These are phyloP conservation scores for Clonostachys byssicola DNA, from an alignment of 2,329 filamentous ascomycete species.

Conservation along the genomic window DNA sequence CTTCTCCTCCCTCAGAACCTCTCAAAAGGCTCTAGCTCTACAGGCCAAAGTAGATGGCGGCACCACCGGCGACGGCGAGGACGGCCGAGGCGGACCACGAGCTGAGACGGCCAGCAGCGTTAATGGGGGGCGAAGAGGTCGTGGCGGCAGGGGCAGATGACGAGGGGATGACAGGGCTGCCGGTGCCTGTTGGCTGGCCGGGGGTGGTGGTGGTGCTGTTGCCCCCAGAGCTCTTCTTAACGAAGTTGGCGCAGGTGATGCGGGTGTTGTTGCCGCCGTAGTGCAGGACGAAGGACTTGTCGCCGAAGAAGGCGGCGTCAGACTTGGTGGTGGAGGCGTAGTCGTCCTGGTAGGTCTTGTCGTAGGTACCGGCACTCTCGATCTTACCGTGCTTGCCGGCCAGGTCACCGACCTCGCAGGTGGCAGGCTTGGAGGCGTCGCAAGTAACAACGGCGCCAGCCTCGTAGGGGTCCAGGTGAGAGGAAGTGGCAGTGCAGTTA, in stretches of 20 bases:
- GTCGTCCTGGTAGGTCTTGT: slow-evolving; percentile 46
- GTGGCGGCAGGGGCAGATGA: neutral
- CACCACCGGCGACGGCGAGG: slow-evolving; percentile 1
- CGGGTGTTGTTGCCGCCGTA: slow-evolving; percentile 55
- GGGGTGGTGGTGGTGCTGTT: neutral
- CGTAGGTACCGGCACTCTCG: slow-evolving; percentile 38
- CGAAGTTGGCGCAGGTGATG: slow-evolving; percentile 62
- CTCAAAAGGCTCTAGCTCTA: slow-evolving; percentile 1
- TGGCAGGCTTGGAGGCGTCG: slow-evolving; percentile 48
- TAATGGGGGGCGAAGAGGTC: neutral
- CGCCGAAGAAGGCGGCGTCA: slow-evolving; percentile 56
- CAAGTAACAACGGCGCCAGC: slow-evolving; percentile 61
- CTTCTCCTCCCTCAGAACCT: neutral
- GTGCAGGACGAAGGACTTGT: slow-evolving; percentile 62
- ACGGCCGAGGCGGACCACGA: slow-evolving; percentile 1
- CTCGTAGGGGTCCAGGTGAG: slow-evolving; percentile 67
- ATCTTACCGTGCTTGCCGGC: slow-evolving; percentile 70
- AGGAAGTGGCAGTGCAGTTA: slow-evolving; percentile 66
- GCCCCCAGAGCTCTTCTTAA: slow-evolving; percentile 6
- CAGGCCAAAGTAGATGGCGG: slow-evolving; percentile 1
- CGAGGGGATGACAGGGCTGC: neutral
- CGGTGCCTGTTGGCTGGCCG: neutral
- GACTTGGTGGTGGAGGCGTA: slow-evolving; percentile 51
- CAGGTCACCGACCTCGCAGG: slow-evolving; percentile 74
- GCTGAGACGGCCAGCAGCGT: slow-evolving; percentile 2